phyloP scores from a whole-genome alignment of 2,329 filamentous ascomycete genomes.

The Daldinia sp. region DNA sequence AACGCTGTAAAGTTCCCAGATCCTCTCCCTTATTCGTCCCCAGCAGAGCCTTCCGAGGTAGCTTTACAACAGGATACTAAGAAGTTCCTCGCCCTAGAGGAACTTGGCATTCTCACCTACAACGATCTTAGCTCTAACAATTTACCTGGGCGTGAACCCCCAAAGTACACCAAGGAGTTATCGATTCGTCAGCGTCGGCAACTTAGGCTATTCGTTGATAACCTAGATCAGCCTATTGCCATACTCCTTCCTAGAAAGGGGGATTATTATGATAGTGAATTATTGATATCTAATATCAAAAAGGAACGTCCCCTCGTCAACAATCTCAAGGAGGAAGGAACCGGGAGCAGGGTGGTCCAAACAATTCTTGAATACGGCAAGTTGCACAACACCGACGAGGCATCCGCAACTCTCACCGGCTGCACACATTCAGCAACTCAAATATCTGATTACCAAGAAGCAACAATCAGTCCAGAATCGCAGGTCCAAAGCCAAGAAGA shows the following conservation, averaged over 20 bases:
- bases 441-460: too few species aligned
- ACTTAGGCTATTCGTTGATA: background rate
- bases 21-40: too few species aligned
- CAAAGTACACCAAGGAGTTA: background rate
- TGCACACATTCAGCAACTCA: too few species aligned
- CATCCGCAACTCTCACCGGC: too few species aligned
- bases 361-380: too few species aligned
- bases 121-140: background rate
- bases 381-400: too few species aligned
- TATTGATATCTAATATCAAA: slow-evolving; percentile 1
- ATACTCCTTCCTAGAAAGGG: background rate
- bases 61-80: too few species aligned
- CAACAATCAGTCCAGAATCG: too few species aligned
- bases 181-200: slow-evolving; percentile 1
- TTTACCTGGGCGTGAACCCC: background rate
- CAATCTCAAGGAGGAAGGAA: background rate
- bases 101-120: background rate
- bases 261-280: background rate
- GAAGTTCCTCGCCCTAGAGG: background rate
- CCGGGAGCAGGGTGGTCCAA: background rate
- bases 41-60: too few species aligned
- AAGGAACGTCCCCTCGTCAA: background rate
- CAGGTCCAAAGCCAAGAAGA: background rate
- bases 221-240: background rate
- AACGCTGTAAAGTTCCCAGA: background rate